Base-by-base conservation (phyloP, 2,329 filamentous ascomycete species). In the Ophiosphaerella herpotricha region DNA sequence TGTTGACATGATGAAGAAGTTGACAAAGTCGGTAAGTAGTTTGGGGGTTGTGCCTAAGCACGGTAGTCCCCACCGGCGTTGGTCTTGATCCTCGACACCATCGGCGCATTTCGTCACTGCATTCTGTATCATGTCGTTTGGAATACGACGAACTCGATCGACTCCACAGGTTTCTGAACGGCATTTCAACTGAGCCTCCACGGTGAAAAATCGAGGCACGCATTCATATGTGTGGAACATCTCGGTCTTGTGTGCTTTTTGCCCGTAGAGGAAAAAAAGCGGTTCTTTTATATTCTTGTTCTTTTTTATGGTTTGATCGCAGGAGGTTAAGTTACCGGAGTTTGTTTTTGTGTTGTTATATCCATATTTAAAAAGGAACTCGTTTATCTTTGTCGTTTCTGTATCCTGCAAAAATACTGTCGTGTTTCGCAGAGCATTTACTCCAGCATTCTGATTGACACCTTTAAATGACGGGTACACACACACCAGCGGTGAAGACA, bases 351-450 rank as follows among this genome's bases (percentile, higher is more conserved):
- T 45, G 7, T 12, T 31, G 35, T 38, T 38, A 32, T 26, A 45
- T 13, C 43, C 43, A 31, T 45, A 45, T 29, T 38, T 45, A 11
- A 45, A 39, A 7, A 45, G 14, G 23, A 40, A 40, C 9, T 26
- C 21, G 6, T 26, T 40, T 6, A 24, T 29, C 11, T 29, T 29
- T 3, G 21, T 40, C 5, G 26, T 7, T 23, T 7, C 5, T 21
- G 31, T 13, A 11, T 31, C 38, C 13, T 40, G 38, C 1, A 40
- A 40, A 1, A 2, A 26, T n/a, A 40, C 24, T 7, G 21, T 31
- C 1, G 21, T 31, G 3, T 26, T 26, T 8, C 21, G 24, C 1
- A 40, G 21, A 3, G 26, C 26, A 29, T 29, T 29, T 11, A 11
- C 11, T 29, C 26, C 26, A 11, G 26, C 26, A 29, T 11, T 29